These are phyloP conservation scores for Rhizomucor pusillus DNA, from an alignment of 371 early-diverging fungal species.

Conservation along the genomic window DNA sequence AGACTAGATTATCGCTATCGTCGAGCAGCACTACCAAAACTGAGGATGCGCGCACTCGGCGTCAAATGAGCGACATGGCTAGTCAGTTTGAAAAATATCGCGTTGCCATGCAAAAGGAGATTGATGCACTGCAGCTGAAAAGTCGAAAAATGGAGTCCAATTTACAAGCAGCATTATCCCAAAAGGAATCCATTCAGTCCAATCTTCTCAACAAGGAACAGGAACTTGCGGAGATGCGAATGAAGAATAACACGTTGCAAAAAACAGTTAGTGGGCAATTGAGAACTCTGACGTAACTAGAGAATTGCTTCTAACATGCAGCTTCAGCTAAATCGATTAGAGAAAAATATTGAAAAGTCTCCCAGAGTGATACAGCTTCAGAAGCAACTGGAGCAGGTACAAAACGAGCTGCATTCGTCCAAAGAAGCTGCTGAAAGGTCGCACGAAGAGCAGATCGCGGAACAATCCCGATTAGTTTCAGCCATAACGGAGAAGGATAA, in stretches of 20 bases:
- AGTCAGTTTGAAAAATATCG: constrained; percentile 28
- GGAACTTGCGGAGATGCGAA: constrained; percentile 33
- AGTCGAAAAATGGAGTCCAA: constrained; percentile 26
- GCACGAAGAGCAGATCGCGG: constrained; percentile 5
- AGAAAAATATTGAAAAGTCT: constrained; percentile 22
- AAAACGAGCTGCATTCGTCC: constrained; percentile 13
- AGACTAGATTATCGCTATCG: constrained; percentile 19
- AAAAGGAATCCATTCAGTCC: constrained; percentile 23
- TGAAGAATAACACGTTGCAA: constrained; percentile 27
- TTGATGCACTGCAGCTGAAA: constrained; percentile 30
- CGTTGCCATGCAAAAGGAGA: constrained; percentile 35
- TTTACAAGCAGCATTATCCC: constrained; percentile 19
- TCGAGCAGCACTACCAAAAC: constrained; percentile 22
- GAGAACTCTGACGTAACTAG: background rate
- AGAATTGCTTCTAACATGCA: background rate
- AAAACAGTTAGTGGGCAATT: constrained; percentile 22
- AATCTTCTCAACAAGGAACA: constrained; percentile 21
- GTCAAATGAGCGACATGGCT: constrained; percentile 16
- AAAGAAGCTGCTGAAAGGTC: constrained; percentile 8
- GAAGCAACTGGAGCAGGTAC: constrained; percentile 26
- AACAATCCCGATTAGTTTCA: constrained; percentile 2
- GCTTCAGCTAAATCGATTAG: constrained; percentile 24
- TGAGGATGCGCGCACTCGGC: constrained; percentile 21
- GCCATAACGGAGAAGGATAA: constrained; percentile 19
- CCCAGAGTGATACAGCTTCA: constrained; percentile 25